These are phyloP conservation scores for Stagonosporopsis vannaccii DNA, from an alignment of 2,329 filamentous ascomycete species.

Conservation along the genomic window DNA sequence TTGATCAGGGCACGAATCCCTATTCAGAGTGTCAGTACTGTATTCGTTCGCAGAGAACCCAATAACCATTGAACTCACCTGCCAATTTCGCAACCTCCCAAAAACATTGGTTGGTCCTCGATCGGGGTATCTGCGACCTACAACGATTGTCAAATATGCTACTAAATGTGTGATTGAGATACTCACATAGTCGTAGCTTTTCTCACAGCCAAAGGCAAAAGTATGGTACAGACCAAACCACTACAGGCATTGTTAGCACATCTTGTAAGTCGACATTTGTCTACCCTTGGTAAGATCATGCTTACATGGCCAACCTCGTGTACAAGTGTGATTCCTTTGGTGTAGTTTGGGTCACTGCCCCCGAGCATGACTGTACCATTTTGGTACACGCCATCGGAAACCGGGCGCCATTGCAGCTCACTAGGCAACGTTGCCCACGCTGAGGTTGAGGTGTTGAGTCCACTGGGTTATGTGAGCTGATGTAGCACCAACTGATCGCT, in stretches of 20 bases:
- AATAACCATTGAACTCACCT: background rate
- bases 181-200: constrained; percentile 7
- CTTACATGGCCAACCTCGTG: constrained; percentile 10
- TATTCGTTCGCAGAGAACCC: too few species aligned
- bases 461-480: too few species aligned
- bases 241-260: background rate
- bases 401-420: background rate
- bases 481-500: background rate
- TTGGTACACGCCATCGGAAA: constrained; percentile 3
- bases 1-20: background rate
- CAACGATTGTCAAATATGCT: background rate
- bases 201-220: background rate
- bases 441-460: background rate
- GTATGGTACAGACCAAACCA: constrained; percentile 14
- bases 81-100: background rate
- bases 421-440: constrained; percentile 1
- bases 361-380: constrained; percentile 1
- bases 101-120: background rate
- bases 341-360: background rate
- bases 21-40: background rate
- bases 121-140: background rate
- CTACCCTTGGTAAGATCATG: too few species aligned
- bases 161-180: background rate
- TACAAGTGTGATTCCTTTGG: background rate
- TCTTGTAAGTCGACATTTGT: too few species aligned